These are phyloP conservation scores for Xylaria sp. DNA, from an alignment of 2,329 filamentous ascomycete species.

Conservation along the genomic window DNA sequence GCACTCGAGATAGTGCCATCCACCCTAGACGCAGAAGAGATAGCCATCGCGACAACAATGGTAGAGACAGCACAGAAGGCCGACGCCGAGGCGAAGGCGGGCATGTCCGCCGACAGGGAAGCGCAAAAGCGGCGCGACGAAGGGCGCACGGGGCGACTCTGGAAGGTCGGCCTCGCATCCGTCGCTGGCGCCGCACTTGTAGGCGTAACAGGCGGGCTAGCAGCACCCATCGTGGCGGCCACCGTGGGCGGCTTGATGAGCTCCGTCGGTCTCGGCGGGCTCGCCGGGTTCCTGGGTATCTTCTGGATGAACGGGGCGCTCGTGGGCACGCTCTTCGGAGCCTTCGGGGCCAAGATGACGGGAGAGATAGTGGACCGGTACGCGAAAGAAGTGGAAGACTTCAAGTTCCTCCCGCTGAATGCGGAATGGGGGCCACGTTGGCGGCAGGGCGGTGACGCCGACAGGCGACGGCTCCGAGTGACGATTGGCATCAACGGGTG, in stretches of 20 bases:
- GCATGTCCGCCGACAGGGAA: constrained; percentile 80
- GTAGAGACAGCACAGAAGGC: constrained; percentile 71
- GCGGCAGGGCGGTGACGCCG: constrained; percentile 6
- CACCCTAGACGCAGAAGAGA: constrained; percentile 75
- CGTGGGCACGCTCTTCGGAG: constrained; percentile 88
- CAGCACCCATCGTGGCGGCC: constrained; percentile 86
- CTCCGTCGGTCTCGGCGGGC: constrained; percentile 83
- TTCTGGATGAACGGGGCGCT: constrained; percentile 87
- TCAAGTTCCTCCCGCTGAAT: constrained; percentile 78
- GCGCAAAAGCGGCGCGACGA: constrained; percentile 77
- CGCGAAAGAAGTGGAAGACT: constrained; percentile 86
- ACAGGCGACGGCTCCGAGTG: constrained; percentile 71
- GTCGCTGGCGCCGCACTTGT: constrained; percentile 90
- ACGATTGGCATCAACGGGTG: constrained; percentile 90
- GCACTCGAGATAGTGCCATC: constrained; percentile 71
- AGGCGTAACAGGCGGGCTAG: constrained; percentile 91
- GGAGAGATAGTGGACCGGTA: constrained; percentile 90
- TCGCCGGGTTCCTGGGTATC: constrained; percentile 85
- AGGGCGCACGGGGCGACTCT: constrained; percentile 76
- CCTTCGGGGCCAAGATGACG: constrained; percentile 82
- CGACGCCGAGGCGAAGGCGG: constrained; percentile 53
- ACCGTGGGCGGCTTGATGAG: constrained; percentile 87
- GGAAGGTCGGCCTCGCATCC: constrained; percentile 90
- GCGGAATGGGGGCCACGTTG: constrained; percentile 53
- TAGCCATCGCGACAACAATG: constrained; percentile 78